A percentile compares a stretch with the other conserved stretches of the same genome.
phyloP scores from a whole-genome alignment of 1,284 basidiomycete species.

The Cystobasidium slooffiae region DNA sequence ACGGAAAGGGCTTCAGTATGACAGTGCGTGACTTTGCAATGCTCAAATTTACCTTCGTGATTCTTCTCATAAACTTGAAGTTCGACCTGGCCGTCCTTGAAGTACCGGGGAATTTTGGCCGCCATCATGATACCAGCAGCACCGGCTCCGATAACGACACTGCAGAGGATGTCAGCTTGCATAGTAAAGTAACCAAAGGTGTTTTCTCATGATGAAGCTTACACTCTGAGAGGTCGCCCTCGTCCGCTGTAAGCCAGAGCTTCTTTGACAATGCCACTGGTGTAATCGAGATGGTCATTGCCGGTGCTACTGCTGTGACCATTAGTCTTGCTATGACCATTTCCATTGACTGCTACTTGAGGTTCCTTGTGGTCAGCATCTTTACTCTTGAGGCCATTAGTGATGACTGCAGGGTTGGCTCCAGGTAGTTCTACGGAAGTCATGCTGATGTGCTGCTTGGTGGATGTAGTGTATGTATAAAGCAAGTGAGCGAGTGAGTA shows the following conservation, averaged over 20 bases:
- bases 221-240: conserved; percentile 20
- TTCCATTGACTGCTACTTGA: background rate
- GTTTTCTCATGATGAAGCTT: background rate
- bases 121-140: conserved; percentile 26
- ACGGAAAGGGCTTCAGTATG: background rate
- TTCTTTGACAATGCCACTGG: conserved; percentile 31
- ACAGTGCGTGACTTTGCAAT: background rate
- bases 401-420: conserved; percentile 12
- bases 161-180: background rate
- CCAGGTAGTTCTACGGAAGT: conserved; percentile 15
- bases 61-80: conserved; percentile 44
- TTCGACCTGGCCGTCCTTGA: conserved; percentile 25
- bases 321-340: conserved; percentile 1
- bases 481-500: background rate
- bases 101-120: conserved; percentile 22
- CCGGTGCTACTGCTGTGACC: conserved; percentile 11
- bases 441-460: background rate
- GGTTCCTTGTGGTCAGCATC: conserved; percentile 7
- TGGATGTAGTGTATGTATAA: background rate
- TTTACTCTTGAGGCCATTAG: conserved; percentile 12
- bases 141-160: conserved; percentile 24
- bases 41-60: conserved; percentile 2
- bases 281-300: conserved; percentile 18
- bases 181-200: background rate
- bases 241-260: conserved; percentile 20